phyloP scores from a whole-genome alignment of 1,284 basidiomycete genomes.

The Trichosporon asahii region DNA sequence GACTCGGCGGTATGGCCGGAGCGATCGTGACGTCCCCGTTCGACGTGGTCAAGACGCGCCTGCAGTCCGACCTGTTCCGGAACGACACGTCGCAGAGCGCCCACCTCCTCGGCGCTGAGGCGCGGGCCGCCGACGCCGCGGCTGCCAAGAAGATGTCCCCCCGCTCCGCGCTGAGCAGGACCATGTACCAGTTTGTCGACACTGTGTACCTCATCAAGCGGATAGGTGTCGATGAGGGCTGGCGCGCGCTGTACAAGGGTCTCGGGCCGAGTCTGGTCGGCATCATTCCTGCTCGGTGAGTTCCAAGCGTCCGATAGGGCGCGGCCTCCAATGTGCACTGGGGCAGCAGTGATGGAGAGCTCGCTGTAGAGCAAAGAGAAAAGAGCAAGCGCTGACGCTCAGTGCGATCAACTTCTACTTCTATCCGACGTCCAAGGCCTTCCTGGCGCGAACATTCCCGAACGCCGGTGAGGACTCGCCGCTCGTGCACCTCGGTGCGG shows the following conservation, averaged over 20 bases:
- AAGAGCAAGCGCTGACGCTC: background rate
- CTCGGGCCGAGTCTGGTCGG: slow-evolving; percentile 92
- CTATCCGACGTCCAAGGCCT: slow-evolving; percentile 93
- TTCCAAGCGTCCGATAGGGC: background rate
- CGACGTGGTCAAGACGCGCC: slow-evolving; percentile 91
- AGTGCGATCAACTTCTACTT: slow-evolving; percentile 93
- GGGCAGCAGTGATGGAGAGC: too few species aligned
- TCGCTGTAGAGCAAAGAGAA: too few species aligned
- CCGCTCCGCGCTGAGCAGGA: slow-evolving; percentile 54
- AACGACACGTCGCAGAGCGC: slow-evolving; percentile 47
- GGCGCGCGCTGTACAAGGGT: slow-evolving; percentile 87
- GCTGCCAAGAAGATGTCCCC: slow-evolving; percentile 20
- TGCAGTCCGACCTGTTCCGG: slow-evolving; percentile 83
- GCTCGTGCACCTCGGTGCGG: slow-evolving; percentile 79
- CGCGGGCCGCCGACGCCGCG: slow-evolving; percentile 14
- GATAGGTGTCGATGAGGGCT: slow-evolving; percentile 85
- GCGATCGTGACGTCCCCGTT: slow-evolving; percentile 95
- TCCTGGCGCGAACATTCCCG: slow-evolving; percentile 74
- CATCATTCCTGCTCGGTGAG: slow-evolving; percentile 81
- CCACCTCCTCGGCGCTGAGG: background rate
- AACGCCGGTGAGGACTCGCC: slow-evolving; percentile 71
- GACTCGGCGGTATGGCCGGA: slow-evolving; percentile 95
- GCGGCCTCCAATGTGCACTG: too few species aligned
- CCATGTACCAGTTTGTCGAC: slow-evolving; percentile 91
- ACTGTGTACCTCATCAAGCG: slow-evolving; percentile 84